Base-by-base conservation (phyloP, 2,329 filamentous ascomycete species). In the Peltaster fructicola region DNA sequence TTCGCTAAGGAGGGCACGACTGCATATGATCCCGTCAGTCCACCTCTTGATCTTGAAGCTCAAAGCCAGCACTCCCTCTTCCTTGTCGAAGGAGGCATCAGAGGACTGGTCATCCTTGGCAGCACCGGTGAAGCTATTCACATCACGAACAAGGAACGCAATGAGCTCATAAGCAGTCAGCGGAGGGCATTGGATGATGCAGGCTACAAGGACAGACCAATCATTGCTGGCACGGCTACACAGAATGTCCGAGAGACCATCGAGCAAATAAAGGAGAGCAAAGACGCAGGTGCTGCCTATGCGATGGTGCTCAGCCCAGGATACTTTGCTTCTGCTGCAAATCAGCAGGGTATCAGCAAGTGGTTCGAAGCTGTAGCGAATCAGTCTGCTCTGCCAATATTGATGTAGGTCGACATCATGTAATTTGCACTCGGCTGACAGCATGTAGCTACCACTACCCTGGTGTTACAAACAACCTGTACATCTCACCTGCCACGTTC, bases 41-140 rank as follows among this genome's bases (percentile, higher is more conserved):
- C 65, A 14, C 53, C 60, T 5, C 51, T 73, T 24, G 69, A 75
- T 38, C 48, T 68, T 30, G 52, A 61, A 22, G 59, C 67, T 1
- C 70, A 75, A 40, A 53, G 56, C 13, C 52, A 57, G 14, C 68
- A 74, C 53, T 59, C 58, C 7, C 41, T 74, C 5, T 68, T 67
- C 41, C 62, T 74, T 17, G 68, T 68, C 17, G 55, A 58, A 25
- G 57, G 59, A 34, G 70, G 70, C 28, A 63, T 74, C 37, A 56
- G 55, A 15, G 69, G 70, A 12, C 53, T 74, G 14, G 65, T 73
- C 7, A 53, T 73, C 19, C 60, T 73, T 24, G 70, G 70, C 13
- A 68, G 61, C 18, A 74, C 69, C 0, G 70, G 70, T 30, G 70
- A 74, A 44, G 65, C 66, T 1, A 62, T 74, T 20, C 68, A 73